Evolutionary conservation across 2,329 filamentous ascomycete species (phyloP).

Genomic region (Cucurbitaria berberidis): DNA sequence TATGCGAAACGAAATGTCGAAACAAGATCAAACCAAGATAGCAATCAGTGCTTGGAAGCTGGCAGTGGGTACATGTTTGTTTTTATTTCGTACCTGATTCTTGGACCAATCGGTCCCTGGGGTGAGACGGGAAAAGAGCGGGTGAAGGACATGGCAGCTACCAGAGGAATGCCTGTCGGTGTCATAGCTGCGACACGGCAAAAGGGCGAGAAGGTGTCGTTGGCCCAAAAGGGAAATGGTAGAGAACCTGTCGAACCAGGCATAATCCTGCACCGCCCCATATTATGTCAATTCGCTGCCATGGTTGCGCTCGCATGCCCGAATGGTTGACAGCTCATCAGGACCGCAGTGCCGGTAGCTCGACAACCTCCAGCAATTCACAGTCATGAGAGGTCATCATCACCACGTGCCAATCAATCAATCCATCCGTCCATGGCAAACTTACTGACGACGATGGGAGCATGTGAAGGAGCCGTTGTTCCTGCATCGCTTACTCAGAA

Average conservation of each 20-base stretch:
- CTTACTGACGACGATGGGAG: conserved; percentile 2
- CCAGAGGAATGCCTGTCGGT: conserved; percentile 21
- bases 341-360: conserved; percentile 23
- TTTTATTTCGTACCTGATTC: conserved; percentile 31
- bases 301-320: conserved; percentile 28
- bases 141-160: conserved; percentile 16
- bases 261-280: conserved; percentile 23
- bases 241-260: conserved; percentile 24
- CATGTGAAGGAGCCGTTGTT: conserved; percentile 24
- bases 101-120: conserved; percentile 23
- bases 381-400: conserved; percentile 6
- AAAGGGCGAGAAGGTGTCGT: conserved; percentile 22
- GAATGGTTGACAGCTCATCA: conserved; percentile 25
- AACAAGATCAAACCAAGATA: conserved; percentile 10
- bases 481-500: conserved; percentile 34
- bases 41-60: conserved; percentile 20
- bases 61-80: conserved; percentile 29
- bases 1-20: conserved; percentile 7
- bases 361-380: conserved; percentile 12
- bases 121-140: conserved; percentile 17
- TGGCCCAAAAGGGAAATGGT: conserved; percentile 22
- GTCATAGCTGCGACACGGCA: conserved; percentile 28
- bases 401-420: conserved; percentile 10
- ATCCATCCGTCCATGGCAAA: too few species aligned
- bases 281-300: conserved; percentile 32